These are phyloP conservation scores for Coelastrella sp. DNA, from an alignment of 139 green algal genomes.

Conservation along the genomic window DNA sequence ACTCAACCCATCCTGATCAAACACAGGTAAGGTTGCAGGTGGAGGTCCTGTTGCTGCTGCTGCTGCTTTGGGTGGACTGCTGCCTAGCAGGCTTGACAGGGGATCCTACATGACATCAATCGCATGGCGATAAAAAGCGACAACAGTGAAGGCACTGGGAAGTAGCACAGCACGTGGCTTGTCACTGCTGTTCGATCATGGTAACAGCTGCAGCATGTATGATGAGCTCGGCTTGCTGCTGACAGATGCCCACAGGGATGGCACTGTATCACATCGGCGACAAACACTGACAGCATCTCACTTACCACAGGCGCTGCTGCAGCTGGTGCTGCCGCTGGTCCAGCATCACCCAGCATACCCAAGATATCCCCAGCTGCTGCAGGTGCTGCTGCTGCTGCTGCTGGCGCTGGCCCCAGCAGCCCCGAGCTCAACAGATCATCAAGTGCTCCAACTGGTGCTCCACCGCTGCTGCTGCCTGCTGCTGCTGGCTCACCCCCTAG, in stretches of 20 bases:
- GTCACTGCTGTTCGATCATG: too few species aligned
- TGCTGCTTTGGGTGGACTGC: not conserved
- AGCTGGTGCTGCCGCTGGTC: slow-evolving; percentile 5
- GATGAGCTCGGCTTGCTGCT: not conserved
- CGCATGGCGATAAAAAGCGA: not conserved
- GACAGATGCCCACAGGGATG: too few species aligned
- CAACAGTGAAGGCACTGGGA: too few species aligned
- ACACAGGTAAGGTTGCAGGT: slow-evolving; percentile 67
- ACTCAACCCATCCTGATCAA: slow-evolving; percentile 73
- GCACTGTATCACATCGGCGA: too few species aligned
- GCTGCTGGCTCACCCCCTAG: slow-evolving; percentile 27
- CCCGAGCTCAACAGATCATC: slow-evolving; percentile 55
- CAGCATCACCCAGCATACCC: slow-evolving; percentile 44
- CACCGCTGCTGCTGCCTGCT: not conserved
- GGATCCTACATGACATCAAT: slow-evolving; percentile 36
- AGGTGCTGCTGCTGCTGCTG: slow-evolving; percentile 24
- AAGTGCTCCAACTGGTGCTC: not conserved
- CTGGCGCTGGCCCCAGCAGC: not conserved
- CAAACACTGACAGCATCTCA: not conserved
- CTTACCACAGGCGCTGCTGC: slow-evolving; percentile 2
- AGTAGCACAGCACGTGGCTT: too few species aligned
- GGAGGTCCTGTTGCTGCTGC: slow-evolving; percentile 28
- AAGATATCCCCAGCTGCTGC: slow-evolving; percentile 48
- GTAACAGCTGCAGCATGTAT: too few species aligned
- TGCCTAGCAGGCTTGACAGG: slow-evolving; percentile 50